Conservation (phyloP, 78 protist species). For the Dictyostelium capitatum region DNA sequence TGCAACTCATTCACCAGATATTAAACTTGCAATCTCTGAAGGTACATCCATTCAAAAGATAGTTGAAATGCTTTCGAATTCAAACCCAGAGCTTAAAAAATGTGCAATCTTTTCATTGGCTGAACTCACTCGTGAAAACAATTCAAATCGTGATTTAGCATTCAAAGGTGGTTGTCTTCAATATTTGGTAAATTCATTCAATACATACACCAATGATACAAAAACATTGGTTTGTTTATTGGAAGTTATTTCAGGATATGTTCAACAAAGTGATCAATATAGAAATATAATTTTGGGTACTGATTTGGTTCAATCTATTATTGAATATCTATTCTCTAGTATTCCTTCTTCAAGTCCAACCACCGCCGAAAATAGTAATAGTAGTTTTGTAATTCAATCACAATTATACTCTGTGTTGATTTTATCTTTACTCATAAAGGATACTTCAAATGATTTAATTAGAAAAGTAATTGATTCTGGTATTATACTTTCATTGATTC, state of each 20-base stretch:
- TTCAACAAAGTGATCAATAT: constrained; percentile 52
- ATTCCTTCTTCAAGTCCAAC: constrained; percentile 5
- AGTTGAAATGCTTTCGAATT: constrained; percentile 70
- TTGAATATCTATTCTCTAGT: constrained; percentile 57
- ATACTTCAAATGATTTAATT: constrained; percentile 30
- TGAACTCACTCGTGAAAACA: constrained; percentile 50
- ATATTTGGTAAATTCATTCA: constrained; percentile 12
- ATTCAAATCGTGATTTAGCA: constrained; percentile 67
- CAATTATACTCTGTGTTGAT: constrained; percentile 44
- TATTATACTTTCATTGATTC: constrained; percentile 58
- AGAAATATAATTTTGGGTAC: constrained; percentile 24
- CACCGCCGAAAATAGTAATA: neutral
- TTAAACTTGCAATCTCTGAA: constrained; percentile 65
- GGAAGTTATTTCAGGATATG: constrained; percentile 53
- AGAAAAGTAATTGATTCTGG: constrained; percentile 63
- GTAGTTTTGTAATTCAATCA: constrained; percentile 60
- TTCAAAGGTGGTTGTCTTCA: constrained; percentile 61
- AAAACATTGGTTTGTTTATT: constrained; percentile 63
- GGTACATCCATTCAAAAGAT: constrained; percentile 73
- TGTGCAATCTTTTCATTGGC: constrained; percentile 79
- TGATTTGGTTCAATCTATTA: constrained; percentile 48
- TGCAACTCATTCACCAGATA: constrained; percentile 63
- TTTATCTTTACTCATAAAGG: constrained; percentile 36
- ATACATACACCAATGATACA: constrained; percentile 21
- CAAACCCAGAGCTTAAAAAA: constrained; percentile 52